Evolutionary conservation across 352 stramenopile species (phyloP).

Genomic region (Phytophthora pisi): DNA sequence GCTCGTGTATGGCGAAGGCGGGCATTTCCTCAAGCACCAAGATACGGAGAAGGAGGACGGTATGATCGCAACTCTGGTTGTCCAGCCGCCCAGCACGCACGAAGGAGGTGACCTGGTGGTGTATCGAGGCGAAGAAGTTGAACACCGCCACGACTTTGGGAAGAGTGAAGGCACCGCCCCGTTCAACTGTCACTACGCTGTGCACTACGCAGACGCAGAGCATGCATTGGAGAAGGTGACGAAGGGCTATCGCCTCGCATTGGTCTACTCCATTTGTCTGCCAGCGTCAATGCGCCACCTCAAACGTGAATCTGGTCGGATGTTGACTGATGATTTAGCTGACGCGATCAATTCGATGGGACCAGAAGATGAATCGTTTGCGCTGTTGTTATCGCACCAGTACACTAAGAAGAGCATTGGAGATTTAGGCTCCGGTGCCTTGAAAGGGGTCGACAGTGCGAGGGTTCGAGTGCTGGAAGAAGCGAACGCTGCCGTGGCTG

Average conservation of each 20-base stretch:
- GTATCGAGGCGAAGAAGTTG: slow-evolving; percentile 1
- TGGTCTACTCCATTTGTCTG: slow-evolving; percentile 36
- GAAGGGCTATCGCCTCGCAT: slow-evolving; percentile 16
- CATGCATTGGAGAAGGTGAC: slow-evolving; percentile 32
- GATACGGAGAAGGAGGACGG: slow-evolving; percentile 63
- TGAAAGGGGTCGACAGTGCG: neutral
- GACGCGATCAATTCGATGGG: neutral
- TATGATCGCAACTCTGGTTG: slow-evolving; percentile 55
- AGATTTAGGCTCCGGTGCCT: neutral
- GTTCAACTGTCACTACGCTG: slow-evolving; percentile 20
- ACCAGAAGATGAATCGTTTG: neutral
- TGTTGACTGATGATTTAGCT: neutral
- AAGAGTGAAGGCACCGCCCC: slow-evolving; percentile 15
- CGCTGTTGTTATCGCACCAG: neutral
- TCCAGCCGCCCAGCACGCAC: slow-evolving; percentile 35
- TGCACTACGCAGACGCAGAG: slow-evolving; percentile 34
- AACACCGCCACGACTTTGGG: slow-evolving; percentile 28
- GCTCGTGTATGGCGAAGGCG: slow-evolving; percentile 46
- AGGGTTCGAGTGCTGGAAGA: neutral
- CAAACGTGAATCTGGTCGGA: neutral
- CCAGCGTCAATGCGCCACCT: neutral
- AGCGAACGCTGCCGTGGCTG: neutral
- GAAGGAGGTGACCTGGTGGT: slow-evolving; percentile 32
- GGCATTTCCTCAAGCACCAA: slow-evolving; percentile 50
- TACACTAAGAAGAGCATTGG: neutral